phyloP scores from a whole-genome alignment of 2,329 filamentous ascomycete genomes.

The Westerdykella ornata region DNA sequence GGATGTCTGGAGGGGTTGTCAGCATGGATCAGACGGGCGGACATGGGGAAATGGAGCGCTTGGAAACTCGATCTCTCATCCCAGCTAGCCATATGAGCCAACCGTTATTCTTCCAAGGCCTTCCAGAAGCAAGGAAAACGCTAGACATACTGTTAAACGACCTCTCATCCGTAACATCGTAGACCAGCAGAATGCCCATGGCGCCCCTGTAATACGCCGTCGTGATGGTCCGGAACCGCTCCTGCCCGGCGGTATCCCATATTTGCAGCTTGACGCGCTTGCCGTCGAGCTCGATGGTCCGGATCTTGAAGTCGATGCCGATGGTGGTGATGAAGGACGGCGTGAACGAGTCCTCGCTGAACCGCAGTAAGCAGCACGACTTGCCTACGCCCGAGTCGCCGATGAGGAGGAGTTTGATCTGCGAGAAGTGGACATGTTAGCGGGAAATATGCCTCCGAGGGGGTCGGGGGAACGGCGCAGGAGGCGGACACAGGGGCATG shows the following conservation, averaged over 20 bases:
- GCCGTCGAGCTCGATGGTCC: constrained; percentile 96
- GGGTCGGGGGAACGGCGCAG: neutral
- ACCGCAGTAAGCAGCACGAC: constrained; percentile 92
- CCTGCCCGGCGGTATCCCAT: constrained; percentile 98
- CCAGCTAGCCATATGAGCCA: constrained; percentile 2
- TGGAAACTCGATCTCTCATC: constrained; percentile 7
- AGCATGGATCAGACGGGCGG: constrained; percentile 5
- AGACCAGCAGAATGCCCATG: constrained; percentile 96
- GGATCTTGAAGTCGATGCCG: constrained; percentile 99
- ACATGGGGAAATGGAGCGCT: neutral
- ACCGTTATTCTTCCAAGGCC: too few species aligned
- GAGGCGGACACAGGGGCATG: neutral
- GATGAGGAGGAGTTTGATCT: constrained; percentile 84
- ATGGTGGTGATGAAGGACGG: constrained; percentile 98
- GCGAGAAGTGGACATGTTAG: neutral
- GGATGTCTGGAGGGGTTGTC: constrained; percentile 63
- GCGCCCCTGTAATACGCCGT: constrained; percentile 97
- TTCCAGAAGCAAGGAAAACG: neutral
- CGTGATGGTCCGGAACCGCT: constrained; percentile 97
- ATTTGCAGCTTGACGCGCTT: constrained; percentile 99
- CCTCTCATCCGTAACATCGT: constrained; percentile 95
- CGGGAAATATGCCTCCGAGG: constrained; percentile 3
- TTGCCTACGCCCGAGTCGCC: constrained; percentile 96
- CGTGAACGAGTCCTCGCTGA: constrained; percentile 96
- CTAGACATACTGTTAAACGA: constrained; percentile 79